A percentile compares a stretch with the other conserved stretches of the same genome.
Conservation (phyloP, 192 early-diverging fungal species). For the Coemansia sp. region DNA sequence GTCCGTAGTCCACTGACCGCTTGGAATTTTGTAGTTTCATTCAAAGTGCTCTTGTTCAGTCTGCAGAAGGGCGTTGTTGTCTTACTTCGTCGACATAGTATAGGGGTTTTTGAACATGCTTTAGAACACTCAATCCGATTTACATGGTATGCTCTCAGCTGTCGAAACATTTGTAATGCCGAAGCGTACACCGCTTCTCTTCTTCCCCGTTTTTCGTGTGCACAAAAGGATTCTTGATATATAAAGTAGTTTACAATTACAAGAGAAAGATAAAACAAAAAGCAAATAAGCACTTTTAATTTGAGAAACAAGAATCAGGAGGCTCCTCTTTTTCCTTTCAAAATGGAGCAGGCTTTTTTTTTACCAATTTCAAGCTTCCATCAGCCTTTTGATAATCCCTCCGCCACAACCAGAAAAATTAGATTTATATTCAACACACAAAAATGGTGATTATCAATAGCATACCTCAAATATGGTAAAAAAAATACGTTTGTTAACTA, state of each 20-base stretch:
- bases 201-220: background rate
- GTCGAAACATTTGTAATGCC: slow-evolving; percentile 18
- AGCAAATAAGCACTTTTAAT: background rate
- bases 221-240: background rate
- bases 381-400: no score
- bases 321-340: no score
- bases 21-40: background rate
- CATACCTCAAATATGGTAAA: no score
- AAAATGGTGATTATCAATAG: no score
- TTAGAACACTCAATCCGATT: background rate
- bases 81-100: slow-evolving; percentile 2
- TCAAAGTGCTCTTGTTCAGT: background rate
- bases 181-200: background rate
- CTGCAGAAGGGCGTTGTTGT: background rate
- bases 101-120: background rate
- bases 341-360: no score
- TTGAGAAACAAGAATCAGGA: background rate
- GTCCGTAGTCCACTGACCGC: background rate
- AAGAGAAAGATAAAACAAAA: background rate
- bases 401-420: no score
- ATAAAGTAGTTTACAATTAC: background rate
- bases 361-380: no score
- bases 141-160: slow-evolving; percentile 9
- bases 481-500: no score
- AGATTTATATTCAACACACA: no score